Percentiles rank a stretch among this genome's conserved stretches.
Conservation (phyloP, 257 asterid species). For the Catharanthus roseus region DNA sequence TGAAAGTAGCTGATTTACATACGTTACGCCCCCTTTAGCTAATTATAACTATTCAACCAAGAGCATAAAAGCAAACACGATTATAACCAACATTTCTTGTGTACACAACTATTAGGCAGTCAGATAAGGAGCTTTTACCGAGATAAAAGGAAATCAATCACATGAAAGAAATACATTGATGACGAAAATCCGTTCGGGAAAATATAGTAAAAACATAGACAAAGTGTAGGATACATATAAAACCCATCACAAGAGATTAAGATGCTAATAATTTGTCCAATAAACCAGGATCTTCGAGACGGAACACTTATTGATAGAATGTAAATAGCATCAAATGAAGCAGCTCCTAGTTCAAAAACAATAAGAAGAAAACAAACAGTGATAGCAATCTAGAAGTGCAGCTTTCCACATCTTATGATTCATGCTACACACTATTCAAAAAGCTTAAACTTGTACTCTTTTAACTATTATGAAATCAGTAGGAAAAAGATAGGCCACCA, state of each 20-base stretch:
- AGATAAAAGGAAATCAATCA: neutral
- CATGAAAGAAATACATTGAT: neutral
- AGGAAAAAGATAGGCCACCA: neutral
- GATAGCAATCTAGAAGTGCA: neutral
- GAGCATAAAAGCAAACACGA: no score
- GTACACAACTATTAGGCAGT: neutral
- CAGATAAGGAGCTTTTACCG: neutral
- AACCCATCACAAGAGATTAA: neutral
- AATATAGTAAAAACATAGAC: neutral
- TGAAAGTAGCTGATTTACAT: no score
- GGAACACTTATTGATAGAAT: slow-evolving; percentile 9
- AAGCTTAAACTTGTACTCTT: slow-evolving; percentile 1
- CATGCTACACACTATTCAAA: neutral
- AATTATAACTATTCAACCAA: no score
- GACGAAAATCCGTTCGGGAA: neutral
- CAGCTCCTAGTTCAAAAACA: neutral
- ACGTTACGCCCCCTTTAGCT: no score
- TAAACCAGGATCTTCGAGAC: neutral
- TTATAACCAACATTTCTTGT: neutral
- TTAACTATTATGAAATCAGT: neutral
- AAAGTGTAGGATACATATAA: neutral
- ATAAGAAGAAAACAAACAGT: neutral
- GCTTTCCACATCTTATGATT: slow-evolving; percentile 7
- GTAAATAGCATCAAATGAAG: neutral
- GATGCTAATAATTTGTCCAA: neutral